phyloP scores from a whole-genome alignment of 306 rosid species.

The Rosa rugosa region DNA sequence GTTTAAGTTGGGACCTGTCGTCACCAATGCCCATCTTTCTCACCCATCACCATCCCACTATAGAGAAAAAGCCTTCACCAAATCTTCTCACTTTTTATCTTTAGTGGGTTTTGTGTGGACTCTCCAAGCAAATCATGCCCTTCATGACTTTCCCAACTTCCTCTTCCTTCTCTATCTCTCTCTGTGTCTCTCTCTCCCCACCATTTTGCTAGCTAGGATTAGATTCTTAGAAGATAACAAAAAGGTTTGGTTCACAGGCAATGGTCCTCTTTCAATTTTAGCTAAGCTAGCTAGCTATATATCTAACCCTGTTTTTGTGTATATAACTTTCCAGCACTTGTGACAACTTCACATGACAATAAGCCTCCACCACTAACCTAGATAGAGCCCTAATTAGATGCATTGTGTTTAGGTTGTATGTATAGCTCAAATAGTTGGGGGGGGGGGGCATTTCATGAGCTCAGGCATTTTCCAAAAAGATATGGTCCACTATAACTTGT shows the following conservation, averaged over 20 bases:
- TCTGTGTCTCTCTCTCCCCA: constrained; percentile 16
- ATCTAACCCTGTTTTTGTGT: constrained; percentile 25
- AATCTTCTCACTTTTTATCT: constrained; percentile 31
- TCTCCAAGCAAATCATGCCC: constrained; percentile 42
- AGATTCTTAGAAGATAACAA: constrained; percentile 52
- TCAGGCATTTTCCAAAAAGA: constrained; percentile 4
- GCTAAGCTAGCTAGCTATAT: not conserved
- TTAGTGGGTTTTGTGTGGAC: constrained; percentile 46
- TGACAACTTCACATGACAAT: constrained; percentile 50
- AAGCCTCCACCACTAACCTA: constrained; percentile 34
- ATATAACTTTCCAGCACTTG: constrained; percentile 29
- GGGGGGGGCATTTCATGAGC: constrained; percentile 17
- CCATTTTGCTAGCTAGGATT: constrained; percentile 29
- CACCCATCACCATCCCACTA: constrained; percentile 35
- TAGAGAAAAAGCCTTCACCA: constrained; percentile 26
- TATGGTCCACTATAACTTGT: not conserved
- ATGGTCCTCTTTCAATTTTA: constrained; percentile 35
- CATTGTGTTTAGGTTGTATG: not conserved
- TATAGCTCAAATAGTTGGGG: constrained; percentile 1
- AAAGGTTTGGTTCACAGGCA: constrained; percentile 45
- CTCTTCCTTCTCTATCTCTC: not conserved
- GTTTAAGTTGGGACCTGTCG: constrained; percentile 23
- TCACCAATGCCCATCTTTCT: constrained; percentile 22
- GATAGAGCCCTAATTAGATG: not conserved
- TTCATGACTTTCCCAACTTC: constrained; percentile 32